Base-by-base conservation (phyloP, 352 stramenopile species). In the Globisporangium perplexum region DNA sequence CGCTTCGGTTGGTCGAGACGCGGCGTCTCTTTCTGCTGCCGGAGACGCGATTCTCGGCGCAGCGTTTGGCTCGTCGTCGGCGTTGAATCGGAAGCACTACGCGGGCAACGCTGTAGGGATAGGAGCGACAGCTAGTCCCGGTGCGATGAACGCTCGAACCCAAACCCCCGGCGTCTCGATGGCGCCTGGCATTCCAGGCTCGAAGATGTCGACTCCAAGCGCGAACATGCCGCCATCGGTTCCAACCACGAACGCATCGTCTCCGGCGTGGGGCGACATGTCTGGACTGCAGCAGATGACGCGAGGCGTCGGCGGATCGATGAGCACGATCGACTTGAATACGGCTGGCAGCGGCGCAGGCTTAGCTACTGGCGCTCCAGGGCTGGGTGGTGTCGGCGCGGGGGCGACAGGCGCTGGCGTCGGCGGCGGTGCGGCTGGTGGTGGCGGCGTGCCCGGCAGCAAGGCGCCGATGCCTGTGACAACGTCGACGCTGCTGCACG, bases 401-500 rank as follows among this genome's bases (percentile, higher is more conserved):
- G 49, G 24, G 56, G 44, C 47, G 11, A 45, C 24, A 50, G 56
- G 60, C 18, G 11, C 41, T 10, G 12, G 23, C 18, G 50, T 41
- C 18, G 42, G 26, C 30, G 50, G 12, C 3, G 14, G 36, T 18
- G 18, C 5, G 6, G 41, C 8, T 14, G 23, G 20, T 20, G n/a
- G 15, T n/a, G 36, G 22, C 39, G 46, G 62, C 11, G 44, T 38
- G 14, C 47, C 31, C 4, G 48, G 39, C 36, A 54, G 17, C 20
- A 61, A 55, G 8, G 39, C 62, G 30, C 45, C 71, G 0, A 87
- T 92, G 63, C 78, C 78, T 7, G 79, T 90, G 62, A 90, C 77
- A 23, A 92, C 83, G 3, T 88, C 81, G 7, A 86, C 83, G 26
- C 53, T 94, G 43, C 56, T 94, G 26, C 77, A 92, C 46, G 82